Percentiles rank a stretch among this genome's conserved stretches.
phyloP scores from a whole-genome alignment of 495 filamentous ascomycete species.

The Polyplosphaeria fusca region DNA sequence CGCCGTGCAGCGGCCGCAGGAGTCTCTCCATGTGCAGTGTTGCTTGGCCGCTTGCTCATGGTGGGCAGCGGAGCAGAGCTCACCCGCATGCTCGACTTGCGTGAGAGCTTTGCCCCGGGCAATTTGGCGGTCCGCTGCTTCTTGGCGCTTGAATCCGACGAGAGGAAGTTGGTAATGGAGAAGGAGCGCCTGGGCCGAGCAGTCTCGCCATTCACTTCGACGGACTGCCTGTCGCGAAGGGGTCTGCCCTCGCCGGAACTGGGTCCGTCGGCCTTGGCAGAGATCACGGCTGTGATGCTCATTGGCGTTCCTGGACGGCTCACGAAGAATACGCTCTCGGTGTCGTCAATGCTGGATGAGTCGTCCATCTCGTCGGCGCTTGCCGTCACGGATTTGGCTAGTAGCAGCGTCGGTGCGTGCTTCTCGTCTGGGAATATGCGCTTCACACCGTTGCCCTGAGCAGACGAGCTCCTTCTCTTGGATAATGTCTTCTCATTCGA shows the following conservation, averaged over 20 bases:
- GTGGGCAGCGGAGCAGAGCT: conserved; percentile 37
- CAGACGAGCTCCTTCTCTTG: conserved; percentile 29
- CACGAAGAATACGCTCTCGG: conserved; percentile 33
- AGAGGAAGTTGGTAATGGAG: conserved; percentile 41
- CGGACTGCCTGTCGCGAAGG: neutral
- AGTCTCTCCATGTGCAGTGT: conserved; percentile 26
- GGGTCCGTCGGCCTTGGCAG: conserved; percentile 10
- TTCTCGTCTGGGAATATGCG: conserved; percentile 40
- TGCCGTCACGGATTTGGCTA: conserved; percentile 33
- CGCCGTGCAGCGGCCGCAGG: conserved; percentile 37
- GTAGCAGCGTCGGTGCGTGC: conserved; percentile 36
- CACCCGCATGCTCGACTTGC: conserved; percentile 30
- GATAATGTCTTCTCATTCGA: conserved; percentile 29
- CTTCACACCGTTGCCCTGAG: conserved; percentile 35
- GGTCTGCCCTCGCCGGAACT: conserved; percentile 4
- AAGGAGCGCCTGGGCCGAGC: conserved; percentile 38
- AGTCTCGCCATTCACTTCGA: conserved; percentile 7
- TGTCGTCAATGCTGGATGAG: conserved; percentile 25
- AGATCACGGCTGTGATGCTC: conserved; percentile 24
- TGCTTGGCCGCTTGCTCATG: conserved; percentile 35
- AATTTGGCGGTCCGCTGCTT: conserved; percentile 32
- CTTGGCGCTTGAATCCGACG: conserved; percentile 34
- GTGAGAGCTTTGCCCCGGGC: conserved; percentile 22
- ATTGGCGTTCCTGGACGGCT: conserved; percentile 36
- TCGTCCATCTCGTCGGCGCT: conserved; percentile 36